These are phyloP conservation scores for Plasmodium chabaudi DNA, from an alignment of 169 alveolate genomes.

Conservation along the genomic window DNA sequence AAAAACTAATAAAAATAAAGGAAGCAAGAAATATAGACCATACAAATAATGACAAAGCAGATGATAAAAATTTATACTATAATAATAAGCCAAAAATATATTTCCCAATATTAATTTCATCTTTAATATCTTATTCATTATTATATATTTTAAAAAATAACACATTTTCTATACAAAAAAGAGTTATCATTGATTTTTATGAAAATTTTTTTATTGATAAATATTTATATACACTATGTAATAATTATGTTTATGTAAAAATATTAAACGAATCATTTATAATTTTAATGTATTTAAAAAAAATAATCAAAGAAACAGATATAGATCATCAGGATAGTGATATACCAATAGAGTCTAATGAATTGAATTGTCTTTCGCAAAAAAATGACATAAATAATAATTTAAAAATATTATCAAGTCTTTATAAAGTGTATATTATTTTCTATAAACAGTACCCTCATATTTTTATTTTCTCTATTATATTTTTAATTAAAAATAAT, in stretches of 20 bases:
- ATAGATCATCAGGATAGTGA: conserved; percentile 1
- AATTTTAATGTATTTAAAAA: conserved; percentile 10
- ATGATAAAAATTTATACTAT: not conserved
- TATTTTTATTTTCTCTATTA: conserved; percentile 24
- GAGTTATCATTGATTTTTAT: conserved; percentile 19
- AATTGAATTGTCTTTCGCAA: too few species aligned
- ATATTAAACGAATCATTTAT: conserved; percentile 47
- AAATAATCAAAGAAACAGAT: not conserved
- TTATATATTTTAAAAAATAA: conserved; percentile 8
- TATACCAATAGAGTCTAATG: not conserved
- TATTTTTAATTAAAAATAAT: conserved; percentile 30
- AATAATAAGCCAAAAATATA: conserved; percentile 60
- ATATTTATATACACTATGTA: conserved; percentile 58
- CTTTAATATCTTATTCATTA: conserved; percentile 52
- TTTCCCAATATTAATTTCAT: conserved; percentile 47
- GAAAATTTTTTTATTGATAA: conserved; percentile 48
- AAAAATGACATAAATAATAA: not conserved
- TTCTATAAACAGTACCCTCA: conserved; percentile 32
- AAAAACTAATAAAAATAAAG: conserved; percentile 1
- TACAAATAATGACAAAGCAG: too few species aligned
- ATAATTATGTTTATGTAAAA: conserved; percentile 35
- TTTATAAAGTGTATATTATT: conserved; percentile 28
- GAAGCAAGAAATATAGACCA: not conserved
- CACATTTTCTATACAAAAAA: not conserved
- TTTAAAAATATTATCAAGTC: conserved; percentile 11